These are phyloP conservation scores for Edaphochlamys debaryana DNA, from an alignment of 139 green algal species.

Conservation along the genomic window DNA sequence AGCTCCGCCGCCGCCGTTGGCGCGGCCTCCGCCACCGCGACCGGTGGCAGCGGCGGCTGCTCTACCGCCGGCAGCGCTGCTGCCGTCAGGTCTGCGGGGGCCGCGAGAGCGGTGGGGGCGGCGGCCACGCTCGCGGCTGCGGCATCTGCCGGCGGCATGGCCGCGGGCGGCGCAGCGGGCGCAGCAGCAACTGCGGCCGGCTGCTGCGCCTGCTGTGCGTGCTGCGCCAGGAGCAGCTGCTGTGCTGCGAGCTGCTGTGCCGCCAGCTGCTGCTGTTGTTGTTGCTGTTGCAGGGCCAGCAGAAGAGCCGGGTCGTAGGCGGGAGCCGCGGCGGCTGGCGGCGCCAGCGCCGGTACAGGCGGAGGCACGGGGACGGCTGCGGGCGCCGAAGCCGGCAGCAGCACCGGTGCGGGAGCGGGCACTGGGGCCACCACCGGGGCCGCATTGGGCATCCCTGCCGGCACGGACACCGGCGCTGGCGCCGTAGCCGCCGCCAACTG, in stretches of 20 bases:
- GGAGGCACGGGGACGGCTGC: too few relatives aligned
- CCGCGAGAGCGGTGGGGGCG: not conserved
- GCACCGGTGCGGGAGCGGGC: too few relatives aligned
- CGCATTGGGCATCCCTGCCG: too few relatives aligned
- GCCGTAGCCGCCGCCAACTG: too few relatives aligned
- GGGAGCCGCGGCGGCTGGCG: too few relatives aligned
- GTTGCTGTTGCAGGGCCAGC: too few relatives aligned
- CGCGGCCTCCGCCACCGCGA: not conserved
- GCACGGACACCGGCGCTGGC: too few relatives aligned
- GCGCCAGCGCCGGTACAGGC: not conserved
- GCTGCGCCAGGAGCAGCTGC: not conserved
- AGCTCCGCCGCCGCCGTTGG: too few relatives aligned
- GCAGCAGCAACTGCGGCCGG: not conserved
- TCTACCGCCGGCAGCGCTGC: too few relatives aligned
- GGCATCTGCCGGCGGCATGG: not conserved
- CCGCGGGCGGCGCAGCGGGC: not conserved
- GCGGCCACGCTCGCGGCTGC: not conserved
- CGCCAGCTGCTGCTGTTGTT: not conserved
- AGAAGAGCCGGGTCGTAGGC: too few relatives aligned
- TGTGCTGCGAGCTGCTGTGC: not conserved
- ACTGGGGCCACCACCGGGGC: not conserved
- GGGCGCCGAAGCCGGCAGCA: too few relatives aligned
- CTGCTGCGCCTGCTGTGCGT: not conserved
- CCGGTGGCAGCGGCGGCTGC: not conserved
- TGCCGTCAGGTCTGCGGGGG: not conserved